A percentile compares a stretch with the other conserved stretches of the same genome.
These are phyloP conservation scores for Cyclotella kingstonii DNA, from an alignment of 108 stramenopile genomes.

Conservation along the genomic window DNA sequence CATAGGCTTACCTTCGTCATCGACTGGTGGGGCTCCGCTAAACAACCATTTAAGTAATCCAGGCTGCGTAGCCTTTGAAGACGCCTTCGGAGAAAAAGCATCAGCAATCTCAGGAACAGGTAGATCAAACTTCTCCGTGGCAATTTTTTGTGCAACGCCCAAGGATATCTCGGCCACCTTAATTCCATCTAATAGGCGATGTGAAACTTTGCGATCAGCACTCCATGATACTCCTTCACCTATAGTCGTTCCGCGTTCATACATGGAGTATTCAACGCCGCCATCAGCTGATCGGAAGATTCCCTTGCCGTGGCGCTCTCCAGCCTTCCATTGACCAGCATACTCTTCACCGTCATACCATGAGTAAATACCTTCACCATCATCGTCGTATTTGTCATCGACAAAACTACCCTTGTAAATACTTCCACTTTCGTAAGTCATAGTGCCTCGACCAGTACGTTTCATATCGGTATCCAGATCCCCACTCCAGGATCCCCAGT, in stretches of 20 bases:
- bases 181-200: slow-evolving; percentile 9
- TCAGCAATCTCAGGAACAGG: neutral
- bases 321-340: slow-evolving; percentile 22
- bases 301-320: slow-evolving; percentile 24
- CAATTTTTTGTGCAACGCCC: slow-evolving; percentile 4
- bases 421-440: slow-evolving; percentile 18
- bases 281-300: slow-evolving; percentile 8
- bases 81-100: neutral
- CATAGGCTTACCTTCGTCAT: slow-evolving; percentile 3
- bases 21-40: neutral
- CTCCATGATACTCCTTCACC: slow-evolving; percentile 65
- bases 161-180: neutral
- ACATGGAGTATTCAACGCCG: slow-evolving; percentile 1
- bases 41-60: neutral
- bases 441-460: slow-evolving; percentile 19
- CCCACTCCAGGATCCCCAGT: slow-evolving; percentile 27
- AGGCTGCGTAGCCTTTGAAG: neutral
- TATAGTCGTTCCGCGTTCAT: slow-evolving; percentile 44
- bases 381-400: slow-evolving; percentile 25
- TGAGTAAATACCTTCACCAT: slow-evolving; percentile 12
- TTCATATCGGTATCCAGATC: slow-evolving; percentile 6
- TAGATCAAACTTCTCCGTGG: slow-evolving; percentile 5
- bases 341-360: slow-evolving; percentile 23
- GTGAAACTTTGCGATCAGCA: slow-evolving; percentile 19
- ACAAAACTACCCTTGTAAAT: slow-evolving; percentile 21